Conservation (phyloP, 2,329 filamentous ascomycete species). For the Mycosphaerella sp. region DNA sequence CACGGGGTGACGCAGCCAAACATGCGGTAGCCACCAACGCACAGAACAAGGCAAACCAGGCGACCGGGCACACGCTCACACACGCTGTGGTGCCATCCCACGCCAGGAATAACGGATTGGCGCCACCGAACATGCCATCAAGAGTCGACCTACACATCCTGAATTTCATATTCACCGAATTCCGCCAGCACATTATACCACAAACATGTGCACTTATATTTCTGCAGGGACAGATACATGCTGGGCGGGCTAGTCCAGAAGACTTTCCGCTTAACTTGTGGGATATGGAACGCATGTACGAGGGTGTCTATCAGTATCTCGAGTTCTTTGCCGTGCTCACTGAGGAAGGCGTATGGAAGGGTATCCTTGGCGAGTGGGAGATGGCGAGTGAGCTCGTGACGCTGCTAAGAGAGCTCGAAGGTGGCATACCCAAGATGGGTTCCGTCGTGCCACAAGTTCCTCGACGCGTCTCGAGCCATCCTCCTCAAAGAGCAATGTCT, state of each 20-base stretch:
- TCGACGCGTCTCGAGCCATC: slow-evolving; percentile 20
- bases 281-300: slow-evolving; percentile 97
- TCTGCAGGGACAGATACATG: slow-evolving; percentile 81
- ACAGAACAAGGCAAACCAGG: slow-evolving; percentile 14
- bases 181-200: slow-evolving; percentile 85
- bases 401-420: slow-evolving; percentile 78
- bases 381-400: slow-evolving; percentile 83
- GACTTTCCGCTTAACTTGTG: slow-evolving; percentile 93
- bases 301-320: slow-evolving; percentile 88
- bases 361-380: slow-evolving; percentile 85
- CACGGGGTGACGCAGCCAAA: slow-evolving; percentile 43
- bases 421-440: slow-evolving; percentile 72
- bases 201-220: slow-evolving; percentile 94
- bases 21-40: slow-evolving; percentile 16
- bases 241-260: slow-evolving; percentile 65
- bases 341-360: slow-evolving; percentile 75
- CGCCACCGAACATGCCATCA: slow-evolving; percentile 27
- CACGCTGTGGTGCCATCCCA: slow-evolving; percentile 11
- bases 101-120: background rate
- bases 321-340: slow-evolving; percentile 89
- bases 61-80: slow-evolving; percentile 9
- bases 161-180: slow-evolving; percentile 88
- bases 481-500: slow-evolving; percentile 25
- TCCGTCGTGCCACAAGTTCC: slow-evolving; percentile 46
- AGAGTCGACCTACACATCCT: slow-evolving; percentile 61